Evolutionary conservation across 2,329 filamentous ascomycete genomes (phyloP).

Genomic region (Penicillium sp.): DNA sequence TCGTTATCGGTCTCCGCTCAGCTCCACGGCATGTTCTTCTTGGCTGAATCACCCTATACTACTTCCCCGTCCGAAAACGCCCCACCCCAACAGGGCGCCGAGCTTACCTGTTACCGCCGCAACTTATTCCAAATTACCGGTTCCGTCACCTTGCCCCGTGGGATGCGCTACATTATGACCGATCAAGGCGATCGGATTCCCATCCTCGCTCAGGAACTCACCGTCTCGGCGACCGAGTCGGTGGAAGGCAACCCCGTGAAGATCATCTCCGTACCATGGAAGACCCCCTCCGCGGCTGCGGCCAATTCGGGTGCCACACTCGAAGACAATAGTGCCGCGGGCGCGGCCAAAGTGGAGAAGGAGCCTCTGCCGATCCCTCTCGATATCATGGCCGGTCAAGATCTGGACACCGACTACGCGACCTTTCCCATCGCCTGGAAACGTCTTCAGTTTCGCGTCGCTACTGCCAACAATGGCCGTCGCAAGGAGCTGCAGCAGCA

Average conservation of each 20-base stretch:
- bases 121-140: conserved; percentile 96
- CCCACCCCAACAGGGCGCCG: conserved; percentile 51
- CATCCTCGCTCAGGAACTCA: conserved; percentile 75
- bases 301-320: conserved; percentile 55
- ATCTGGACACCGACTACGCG: conserved; percentile 74
- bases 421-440: conserved; percentile 94
- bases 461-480: conserved; percentile 91
- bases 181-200: conserved; percentile 79
- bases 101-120: conserved; percentile 90
- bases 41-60: conserved; percentile 60
- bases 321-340: conserved; percentile 25
- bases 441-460: conserved; percentile 85
- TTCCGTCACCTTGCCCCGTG: conserved; percentile 72
- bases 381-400: conserved; percentile 57
- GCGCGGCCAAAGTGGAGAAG: conserved; percentile 65
- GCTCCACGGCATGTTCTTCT: conserved; percentile 63
- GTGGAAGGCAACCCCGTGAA: conserved; percentile 88
- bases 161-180: conserved; percentile 71
- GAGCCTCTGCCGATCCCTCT: conserved; percentile 79
- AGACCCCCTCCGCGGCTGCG: conserved; percentile 63
- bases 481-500: conserved; percentile 94
- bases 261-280: conserved; percentile 96
- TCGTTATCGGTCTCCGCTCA: conserved; percentile 56
- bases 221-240: conserved; percentile 87
- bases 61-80: conserved; percentile 50